Evolutionary conservation across 345 rosid genomes (phyloP).

Genomic region (Cardiospermum halicacabum): DNA sequence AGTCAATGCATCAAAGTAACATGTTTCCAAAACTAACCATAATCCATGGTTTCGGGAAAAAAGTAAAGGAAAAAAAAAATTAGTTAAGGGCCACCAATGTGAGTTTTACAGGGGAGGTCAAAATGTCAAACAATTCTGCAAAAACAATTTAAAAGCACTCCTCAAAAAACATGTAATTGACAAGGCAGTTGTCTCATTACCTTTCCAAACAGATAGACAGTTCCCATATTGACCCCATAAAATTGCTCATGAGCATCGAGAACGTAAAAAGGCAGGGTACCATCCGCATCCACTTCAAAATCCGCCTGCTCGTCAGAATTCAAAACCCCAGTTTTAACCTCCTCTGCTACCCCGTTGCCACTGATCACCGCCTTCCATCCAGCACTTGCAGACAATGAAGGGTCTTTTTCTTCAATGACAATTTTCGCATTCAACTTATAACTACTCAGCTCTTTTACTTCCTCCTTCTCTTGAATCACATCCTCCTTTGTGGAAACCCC

Average conservation of each 20-base stretch:
- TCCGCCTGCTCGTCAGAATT: conserved; percentile 38
- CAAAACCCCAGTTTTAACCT: conserved; percentile 23
- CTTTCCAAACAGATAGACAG: conserved; percentile 86
- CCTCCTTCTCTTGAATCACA: conserved; percentile 38
- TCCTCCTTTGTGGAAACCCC: conserved; percentile 9
- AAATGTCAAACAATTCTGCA: neutral
- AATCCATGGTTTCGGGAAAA: too few relatives aligned
- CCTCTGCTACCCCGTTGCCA: conserved; percentile 26
- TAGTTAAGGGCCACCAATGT: too few relatives aligned
- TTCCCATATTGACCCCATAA: conserved; percentile 78
- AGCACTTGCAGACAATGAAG: conserved; percentile 66
- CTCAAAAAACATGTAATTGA: too few relatives aligned
- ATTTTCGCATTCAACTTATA: conserved; percentile 68
- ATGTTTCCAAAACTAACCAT: neutral
- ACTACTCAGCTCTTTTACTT: conserved; percentile 21
- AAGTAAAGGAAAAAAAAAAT: too few relatives aligned
- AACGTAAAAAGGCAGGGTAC: conserved; percentile 68
- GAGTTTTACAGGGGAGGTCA: neutral
- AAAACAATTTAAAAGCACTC: neutral
- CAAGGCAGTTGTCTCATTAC: conserved; percentile 36
- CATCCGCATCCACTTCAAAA: conserved; percentile 67
- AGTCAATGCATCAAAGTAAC: too few relatives aligned
- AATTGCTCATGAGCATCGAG: conserved; percentile 85
- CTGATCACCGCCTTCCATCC: conserved; percentile 73
- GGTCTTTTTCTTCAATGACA: conserved; percentile 50